Evolutionary conservation across 176 grass and related monocot genomes (phyloP), one percentile per base, ranked within the genome.

Genomic region (Aegilops speltoides): DNA sequence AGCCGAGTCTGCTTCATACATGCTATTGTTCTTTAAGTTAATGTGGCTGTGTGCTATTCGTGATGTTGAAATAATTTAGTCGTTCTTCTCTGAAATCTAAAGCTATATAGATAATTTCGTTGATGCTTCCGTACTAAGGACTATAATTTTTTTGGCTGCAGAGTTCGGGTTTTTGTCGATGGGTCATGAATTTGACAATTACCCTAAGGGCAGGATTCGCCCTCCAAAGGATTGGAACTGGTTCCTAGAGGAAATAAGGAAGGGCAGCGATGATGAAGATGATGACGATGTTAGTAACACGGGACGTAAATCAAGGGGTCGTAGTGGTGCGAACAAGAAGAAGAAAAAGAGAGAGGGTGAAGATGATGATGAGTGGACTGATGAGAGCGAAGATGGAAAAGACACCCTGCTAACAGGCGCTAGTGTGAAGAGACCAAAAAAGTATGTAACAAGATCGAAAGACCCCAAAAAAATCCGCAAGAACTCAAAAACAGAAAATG

Each of bases 101-200:
- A 45, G 10, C 0, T 62, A 26, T 22, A 19, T 17, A 31, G n/a
- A 16, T 28, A 29, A 19, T 72, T 83, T 0, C 0, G 2, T 28
- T 62, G 54, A 22, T 41, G 34, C 19, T 63, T 17, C 24, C 20
- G 0, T 6, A 8, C 36, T 60, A 8, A 37, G 9, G 43, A 14
- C 10, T 62, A 54, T 68, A 43, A 23, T 34, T 86, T 76, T 34
- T 86, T 76, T 92, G 7, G 20, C 68, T 90, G 92, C 89, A 96
- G 92, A 96, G 76, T 96, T 96, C 6, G 96, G 96, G 7, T 96
- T 98, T 78, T 43, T 98, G 29, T 82, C 88, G 3, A 83, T 82
- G 82, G 93, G 90, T 15, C 93, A 92, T 88, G 96, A 96, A 86
- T 93, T 94, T 66, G 88, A 98, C 22, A 94, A 57, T 20, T 96